Evolutionary conservation across 139 green algal species (phyloP).

Genomic region (Mesotaenium endlicherianum): DNA sequence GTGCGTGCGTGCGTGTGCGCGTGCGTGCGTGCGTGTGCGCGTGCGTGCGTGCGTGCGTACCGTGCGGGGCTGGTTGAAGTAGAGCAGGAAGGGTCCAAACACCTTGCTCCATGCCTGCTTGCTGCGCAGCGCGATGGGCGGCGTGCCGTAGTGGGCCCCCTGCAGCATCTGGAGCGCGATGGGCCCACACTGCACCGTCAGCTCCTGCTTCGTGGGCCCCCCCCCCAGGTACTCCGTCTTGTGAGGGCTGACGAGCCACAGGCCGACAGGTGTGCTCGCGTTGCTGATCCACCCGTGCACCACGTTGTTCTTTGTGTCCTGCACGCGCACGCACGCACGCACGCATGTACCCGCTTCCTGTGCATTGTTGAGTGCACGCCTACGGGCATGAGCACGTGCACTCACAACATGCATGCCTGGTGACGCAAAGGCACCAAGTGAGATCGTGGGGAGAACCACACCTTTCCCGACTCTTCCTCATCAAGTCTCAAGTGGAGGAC

Average conservation of each 20-base stretch:
- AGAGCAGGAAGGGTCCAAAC: constrained; percentile 16
- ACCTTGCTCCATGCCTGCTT: constrained; percentile 5
- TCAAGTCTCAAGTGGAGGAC: neutral
- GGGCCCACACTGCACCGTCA: constrained; percentile 12
- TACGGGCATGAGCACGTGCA: neutral
- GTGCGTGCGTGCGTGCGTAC: neutral
- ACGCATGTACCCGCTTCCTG: neutral
- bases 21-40: neutral
- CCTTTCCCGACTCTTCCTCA: neutral
- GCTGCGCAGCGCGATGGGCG: neutral
- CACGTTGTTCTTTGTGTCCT: neutral
- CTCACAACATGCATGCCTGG: neutral
- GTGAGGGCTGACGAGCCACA: constrained; percentile 6
- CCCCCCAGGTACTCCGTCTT: constrained; percentile 8
- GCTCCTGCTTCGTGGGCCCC: constrained; percentile 9
- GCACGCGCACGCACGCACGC: neutral
- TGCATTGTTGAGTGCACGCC: neutral
- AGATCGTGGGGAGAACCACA: neutral
- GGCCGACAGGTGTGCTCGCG: neutral
- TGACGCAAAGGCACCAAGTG: neutral
- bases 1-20: neutral
- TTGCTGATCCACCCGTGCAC: constrained; percentile 20
- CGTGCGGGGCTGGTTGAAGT: constrained; percentile 21
- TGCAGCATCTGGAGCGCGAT: constrained; percentile 23
- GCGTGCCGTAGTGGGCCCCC: neutral